phyloP scores from a whole-genome alignment of 2,329 filamentous ascomycete genomes.

The Canariomyces notabilis region DNA sequence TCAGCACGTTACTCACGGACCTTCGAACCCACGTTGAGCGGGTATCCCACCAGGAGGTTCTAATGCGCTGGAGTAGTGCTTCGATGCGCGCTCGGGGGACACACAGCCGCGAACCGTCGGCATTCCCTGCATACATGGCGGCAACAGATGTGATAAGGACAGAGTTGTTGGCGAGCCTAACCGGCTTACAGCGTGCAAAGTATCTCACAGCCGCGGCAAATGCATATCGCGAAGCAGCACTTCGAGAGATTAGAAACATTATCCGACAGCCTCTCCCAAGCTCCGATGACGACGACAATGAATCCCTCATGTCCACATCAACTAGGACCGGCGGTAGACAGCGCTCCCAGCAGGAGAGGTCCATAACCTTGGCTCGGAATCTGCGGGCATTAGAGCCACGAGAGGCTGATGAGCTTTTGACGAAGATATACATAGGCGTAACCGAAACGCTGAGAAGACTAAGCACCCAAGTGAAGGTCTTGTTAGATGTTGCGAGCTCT shows the following conservation, averaged over 20 bases:
- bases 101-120: slow-evolving; percentile 61
- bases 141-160: slow-evolving; percentile 66
- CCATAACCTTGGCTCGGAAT: slow-evolving; percentile 80
- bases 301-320: slow-evolving; percentile 81
- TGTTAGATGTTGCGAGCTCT: slow-evolving; percentile 88
- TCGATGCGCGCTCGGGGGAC: slow-evolving; percentile 66
- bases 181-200: slow-evolving; percentile 74
- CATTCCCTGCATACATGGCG: slow-evolving; percentile 72
- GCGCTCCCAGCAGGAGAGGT: slow-evolving; percentile 80
- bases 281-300: slow-evolving; percentile 88
- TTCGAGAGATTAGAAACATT: slow-evolving; percentile 80
- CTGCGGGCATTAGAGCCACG: slow-evolving; percentile 75
- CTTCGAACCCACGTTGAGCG: slow-evolving; percentile 72
- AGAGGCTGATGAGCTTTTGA: slow-evolving; percentile 78
- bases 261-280: slow-evolving; percentile 84
- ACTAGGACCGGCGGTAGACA: slow-evolving; percentile 65
- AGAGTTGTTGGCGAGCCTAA: slow-evolving; percentile 64
- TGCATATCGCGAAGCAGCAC: slow-evolving; percentile 74
- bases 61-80: slow-evolving; percentile 79
- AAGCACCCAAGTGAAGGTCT: slow-evolving; percentile 85
- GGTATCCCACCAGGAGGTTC: slow-evolving; percentile 65
- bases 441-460: slow-evolving; percentile 81
- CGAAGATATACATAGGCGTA: slow-evolving; percentile 78
- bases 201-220: slow-evolving; percentile 77
- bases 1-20: slow-evolving; percentile 72